These are phyloP conservation scores for Neurospora sp. DNA, from an alignment of 495 filamentous ascomycete genomes.

Conservation along the genomic window DNA sequence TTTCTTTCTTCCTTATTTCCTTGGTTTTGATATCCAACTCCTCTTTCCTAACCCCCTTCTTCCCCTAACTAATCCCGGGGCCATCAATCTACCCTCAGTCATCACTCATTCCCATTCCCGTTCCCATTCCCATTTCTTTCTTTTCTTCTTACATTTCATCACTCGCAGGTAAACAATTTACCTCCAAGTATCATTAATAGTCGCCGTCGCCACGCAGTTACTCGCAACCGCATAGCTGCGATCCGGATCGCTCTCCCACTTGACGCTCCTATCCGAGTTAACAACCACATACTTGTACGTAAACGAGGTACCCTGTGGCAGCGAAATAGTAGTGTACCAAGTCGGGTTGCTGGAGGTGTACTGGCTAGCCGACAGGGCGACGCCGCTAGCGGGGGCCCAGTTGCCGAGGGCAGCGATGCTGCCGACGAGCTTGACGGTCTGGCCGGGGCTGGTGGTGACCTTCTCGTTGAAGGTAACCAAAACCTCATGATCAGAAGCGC, in stretches of 20 bases:
- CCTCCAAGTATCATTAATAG: slow-evolving; percentile 31
- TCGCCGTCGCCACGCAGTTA: slow-evolving; percentile 31
- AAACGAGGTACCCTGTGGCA: slow-evolving; percentile 44
- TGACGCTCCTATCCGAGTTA: slow-evolving; percentile 40
- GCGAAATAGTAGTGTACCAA: slow-evolving; percentile 44
- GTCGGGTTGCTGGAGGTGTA: slow-evolving; percentile 48
- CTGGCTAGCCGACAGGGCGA: slow-evolving; percentile 40
- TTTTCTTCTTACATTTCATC: not conserved
- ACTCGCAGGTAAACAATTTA: not conserved
- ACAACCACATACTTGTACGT: slow-evolving; percentile 63
- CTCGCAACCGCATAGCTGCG: slow-evolving; percentile 44
- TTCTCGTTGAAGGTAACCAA: slow-evolving; percentile 50
- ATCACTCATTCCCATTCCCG: not conserved
- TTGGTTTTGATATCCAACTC: not conserved
- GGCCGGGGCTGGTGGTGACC: slow-evolving; percentile 44
- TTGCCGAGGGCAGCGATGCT: slow-evolving; percentile 43
- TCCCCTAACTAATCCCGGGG: not conserved
- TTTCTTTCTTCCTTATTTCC: not conserved
- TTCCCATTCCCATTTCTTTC: not conserved
- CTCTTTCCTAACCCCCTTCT: not conserved
- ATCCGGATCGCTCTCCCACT: slow-evolving; percentile 60
- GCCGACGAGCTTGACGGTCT: slow-evolving; percentile 52
- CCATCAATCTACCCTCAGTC: not conserved
- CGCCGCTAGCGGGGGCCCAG: slow-evolving; percentile 42
- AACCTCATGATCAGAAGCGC: slow-evolving; percentile 37